Conservation (phyloP, 2,329 filamentous ascomycete genomes). For the Incumbomyces lentus region DNA sequence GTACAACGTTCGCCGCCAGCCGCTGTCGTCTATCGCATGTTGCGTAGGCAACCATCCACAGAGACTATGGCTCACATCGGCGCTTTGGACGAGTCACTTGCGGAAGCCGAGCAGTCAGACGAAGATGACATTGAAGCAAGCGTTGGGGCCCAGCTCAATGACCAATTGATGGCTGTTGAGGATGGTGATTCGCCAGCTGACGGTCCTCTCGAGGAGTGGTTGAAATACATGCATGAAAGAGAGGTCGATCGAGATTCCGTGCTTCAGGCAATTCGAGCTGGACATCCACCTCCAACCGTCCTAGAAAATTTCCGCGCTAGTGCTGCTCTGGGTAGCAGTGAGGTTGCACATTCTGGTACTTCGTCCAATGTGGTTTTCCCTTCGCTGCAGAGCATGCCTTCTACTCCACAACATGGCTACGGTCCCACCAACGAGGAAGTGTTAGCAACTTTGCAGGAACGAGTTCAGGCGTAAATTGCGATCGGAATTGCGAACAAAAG, state of each 20-base stretch:
- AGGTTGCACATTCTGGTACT: background rate
- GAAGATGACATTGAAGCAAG: constrained; percentile 39
- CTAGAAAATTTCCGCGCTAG: constrained; percentile 2
- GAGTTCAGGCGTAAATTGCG: background rate
- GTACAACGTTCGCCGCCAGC: background rate
- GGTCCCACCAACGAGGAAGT: constrained; percentile 3
- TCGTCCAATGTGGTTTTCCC: constrained; percentile 1
- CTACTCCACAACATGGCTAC: background rate
- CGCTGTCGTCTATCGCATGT: background rate
- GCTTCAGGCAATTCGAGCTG: constrained; percentile 2
- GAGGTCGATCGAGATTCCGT: constrained; percentile 28
- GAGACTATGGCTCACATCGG: constrained; percentile 16
- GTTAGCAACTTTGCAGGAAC: background rate
- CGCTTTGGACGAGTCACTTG: constrained; percentile 17
- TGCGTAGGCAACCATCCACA: background rate
- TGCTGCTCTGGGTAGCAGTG: background rate
- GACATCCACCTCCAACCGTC: constrained; percentile 4
- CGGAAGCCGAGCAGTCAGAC: constrained; percentile 30
- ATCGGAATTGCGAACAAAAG: background rate
- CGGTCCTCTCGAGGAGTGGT: constrained; percentile 4
- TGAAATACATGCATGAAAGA: constrained; percentile 20
- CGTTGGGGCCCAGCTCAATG: constrained; percentile 42
- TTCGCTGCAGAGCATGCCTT: background rate
- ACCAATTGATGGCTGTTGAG: constrained; percentile 42
- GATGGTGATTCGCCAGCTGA: constrained; percentile 29